Evolutionary conservation across 164 flowering plant species (phyloP), one percentile per base, ranked within the genome.

Genomic region (Paratinospora sagittata): DNA sequence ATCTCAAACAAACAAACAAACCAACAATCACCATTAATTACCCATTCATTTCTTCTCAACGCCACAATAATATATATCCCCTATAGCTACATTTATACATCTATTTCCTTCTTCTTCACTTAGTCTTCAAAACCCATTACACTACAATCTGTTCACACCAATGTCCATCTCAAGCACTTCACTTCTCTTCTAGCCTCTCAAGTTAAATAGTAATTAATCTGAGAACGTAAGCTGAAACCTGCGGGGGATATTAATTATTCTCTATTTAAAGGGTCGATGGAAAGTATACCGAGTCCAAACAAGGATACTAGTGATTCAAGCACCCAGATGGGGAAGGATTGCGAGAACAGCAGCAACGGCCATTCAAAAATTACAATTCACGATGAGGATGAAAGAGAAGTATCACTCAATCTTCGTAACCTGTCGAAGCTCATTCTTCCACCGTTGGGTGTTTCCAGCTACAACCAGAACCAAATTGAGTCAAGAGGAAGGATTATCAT

Each of bases 371-470:
- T 55, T 6, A 55, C 3, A 21, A 55, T 55, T n/a, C 61, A 19
- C 8, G 24, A 55, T 19, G 67, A 8, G 0, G 67, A 37, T 33
- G 41, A 24, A 16, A 33, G 24, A 23, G 24, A 24, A 2, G 63
- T 65, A 3, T 70, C 85, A 21, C 64, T 83, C 58, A 80, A 69
- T 70, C 75, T 79, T 19, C 73, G 84, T n/a, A 79, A 83, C 68
- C 77, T 90, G 23, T 93, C 98, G 5, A 90, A 93, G 81, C 41
- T 90, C 30, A 87, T 90, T 24, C 89, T 93, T 26, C 95, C 98
- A 14, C 98, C 98, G 0, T 65, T 93, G 78, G 98, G 98, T 21
- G 86, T 73, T 34, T 80, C 93, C 0, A 77, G 68, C 72, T 73
- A 52, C 45, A 81, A 74, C 66, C 88, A 81, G 39, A 73, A 75